phyloP scores from a whole-genome alignment of 306 rosid species.

The Fragaria vesca region DNA sequence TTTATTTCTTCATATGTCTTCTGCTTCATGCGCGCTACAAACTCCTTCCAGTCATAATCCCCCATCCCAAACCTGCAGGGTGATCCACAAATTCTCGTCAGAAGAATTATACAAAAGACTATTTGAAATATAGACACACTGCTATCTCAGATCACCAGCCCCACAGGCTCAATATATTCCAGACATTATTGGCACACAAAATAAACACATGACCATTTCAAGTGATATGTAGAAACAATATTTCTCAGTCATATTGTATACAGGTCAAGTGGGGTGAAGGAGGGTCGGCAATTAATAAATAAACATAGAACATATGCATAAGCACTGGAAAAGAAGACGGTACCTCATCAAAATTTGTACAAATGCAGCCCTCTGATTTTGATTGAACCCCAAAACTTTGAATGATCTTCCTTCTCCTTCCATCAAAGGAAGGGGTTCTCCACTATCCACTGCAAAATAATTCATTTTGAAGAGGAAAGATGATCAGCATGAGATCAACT shows the following conservation, averaged over 20 bases:
- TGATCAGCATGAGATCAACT: conserved; percentile 2
- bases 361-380: conserved; percentile 89
- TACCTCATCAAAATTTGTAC: conserved; percentile 98
- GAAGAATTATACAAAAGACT: not conserved
- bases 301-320: not conserved
- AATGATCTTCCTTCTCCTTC: conserved; percentile 98
- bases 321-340: not conserved
- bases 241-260: not conserved
- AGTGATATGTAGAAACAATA: not conserved
- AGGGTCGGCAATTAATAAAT: not conserved
- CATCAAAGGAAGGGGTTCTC: conserved; percentile 90
- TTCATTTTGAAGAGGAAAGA: conserved; percentile 23
- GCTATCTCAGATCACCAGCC: not conserved
- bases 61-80: conserved; percentile 90
- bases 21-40: conserved; percentile 81
- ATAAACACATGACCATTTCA: conserved; percentile 1
- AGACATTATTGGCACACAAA: conserved; percentile 9
- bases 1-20: conserved; percentile 85
- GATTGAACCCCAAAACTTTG: conserved; percentile 96
- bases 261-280: not conserved
- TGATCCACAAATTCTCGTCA: not conserved
- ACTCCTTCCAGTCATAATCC: conserved; percentile 93
- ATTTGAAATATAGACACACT: not conserved
- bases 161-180: not conserved
- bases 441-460: conserved; percentile 62